Evolutionary conservation across 2,329 filamentous ascomycete genomes (phyloP), one percentile per base, ranked within the genome.

Genomic region (Trichoderma sp.): DNA sequence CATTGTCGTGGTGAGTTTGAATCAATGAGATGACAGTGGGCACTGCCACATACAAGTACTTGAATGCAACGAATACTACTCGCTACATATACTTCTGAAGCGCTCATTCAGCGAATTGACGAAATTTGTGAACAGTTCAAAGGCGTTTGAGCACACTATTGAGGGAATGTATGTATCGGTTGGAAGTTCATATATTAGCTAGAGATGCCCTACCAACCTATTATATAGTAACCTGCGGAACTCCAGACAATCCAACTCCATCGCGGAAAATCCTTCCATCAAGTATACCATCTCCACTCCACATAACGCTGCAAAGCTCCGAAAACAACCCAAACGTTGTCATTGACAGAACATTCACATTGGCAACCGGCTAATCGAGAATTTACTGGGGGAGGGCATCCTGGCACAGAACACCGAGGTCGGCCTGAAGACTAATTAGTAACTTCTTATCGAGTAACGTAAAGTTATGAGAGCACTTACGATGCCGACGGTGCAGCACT

Each of bases 351-450:
- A 55, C 17, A 12, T 34, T 50, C 9, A 36, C 43, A 12, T 12
- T 6, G 11, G 8, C 28, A n/a, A 34, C 28, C 12, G 13, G 11
- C 57, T 23, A 43, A 34, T 12, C 15, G 39, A 34, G 39, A 34
- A 39, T 47, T 67, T 67, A 71, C 53, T 67, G 5, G 43, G 47
- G 58, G 17, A 70, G 58, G 32, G 68, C 59, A 47, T 70, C 59
- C 30, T 55, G 23, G 59, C 68, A 71, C 7, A 71, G 6, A 50
- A 71, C 32, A 36, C 61, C 68, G 28, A 71, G 34, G 3, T 12
- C 34, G 3, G 36, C 61, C 68, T 71, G 6, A 9, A 12, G 28
- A 36, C 7, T 2, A 4, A 6, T 71, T 58, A 61, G 6, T n/a
- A 57, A 12, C 9, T 53, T 6, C 2, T 26, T 28, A 26, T 9